Percentiles rank a stretch among this genome's conserved stretches.
Conservation (phyloP, 805 yeast species). For the Wickerhamia fluorescens region DNA sequence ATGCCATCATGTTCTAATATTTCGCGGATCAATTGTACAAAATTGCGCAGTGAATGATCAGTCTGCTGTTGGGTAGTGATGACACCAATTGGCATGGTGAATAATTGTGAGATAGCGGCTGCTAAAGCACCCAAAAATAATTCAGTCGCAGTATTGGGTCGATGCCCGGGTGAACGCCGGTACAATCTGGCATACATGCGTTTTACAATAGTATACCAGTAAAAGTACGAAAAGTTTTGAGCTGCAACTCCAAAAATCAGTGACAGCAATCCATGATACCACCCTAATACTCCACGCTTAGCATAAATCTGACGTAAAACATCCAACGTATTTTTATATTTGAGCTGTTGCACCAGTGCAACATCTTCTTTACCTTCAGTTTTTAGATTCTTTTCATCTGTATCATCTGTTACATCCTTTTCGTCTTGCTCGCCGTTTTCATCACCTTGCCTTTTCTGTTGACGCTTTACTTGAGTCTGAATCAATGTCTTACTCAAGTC, state of each 20-base stretch:
- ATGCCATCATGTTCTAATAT: constrained; percentile 59
- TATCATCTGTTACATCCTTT: not conserved
- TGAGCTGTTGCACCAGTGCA: too few relatives aligned
- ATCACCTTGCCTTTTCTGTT: too few relatives aligned
- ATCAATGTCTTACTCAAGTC: constrained; percentile 72
- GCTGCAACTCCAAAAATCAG: constrained; percentile 66
- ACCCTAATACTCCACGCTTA: constrained; percentile 56
- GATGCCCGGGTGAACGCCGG: constrained; percentile 28
- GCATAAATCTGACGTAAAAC: constrained; percentile 53
- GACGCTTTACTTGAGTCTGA: constrained; percentile 62
- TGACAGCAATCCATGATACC: constrained; percentile 67
- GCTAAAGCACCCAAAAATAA: constrained; percentile 71
- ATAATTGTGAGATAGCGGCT: constrained; percentile 73
- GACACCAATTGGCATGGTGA: constrained; percentile 76
- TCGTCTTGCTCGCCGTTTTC: too few relatives aligned
- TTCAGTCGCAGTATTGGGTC: constrained; percentile 56
- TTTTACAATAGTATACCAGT: constrained; percentile 76
- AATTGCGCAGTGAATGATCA: constrained; percentile 29
- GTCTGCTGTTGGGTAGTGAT: constrained; percentile 60
- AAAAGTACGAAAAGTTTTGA: constrained; percentile 77
- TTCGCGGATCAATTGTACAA: constrained; percentile 32
- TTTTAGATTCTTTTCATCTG: not conserved
- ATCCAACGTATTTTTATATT: constrained; percentile 54
- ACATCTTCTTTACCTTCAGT: too few relatives aligned
- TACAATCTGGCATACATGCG: constrained; percentile 40